phyloP scores from a whole-genome alignment of 2,329 filamentous ascomycete genomes.

The Venturia pyrina region DNA sequence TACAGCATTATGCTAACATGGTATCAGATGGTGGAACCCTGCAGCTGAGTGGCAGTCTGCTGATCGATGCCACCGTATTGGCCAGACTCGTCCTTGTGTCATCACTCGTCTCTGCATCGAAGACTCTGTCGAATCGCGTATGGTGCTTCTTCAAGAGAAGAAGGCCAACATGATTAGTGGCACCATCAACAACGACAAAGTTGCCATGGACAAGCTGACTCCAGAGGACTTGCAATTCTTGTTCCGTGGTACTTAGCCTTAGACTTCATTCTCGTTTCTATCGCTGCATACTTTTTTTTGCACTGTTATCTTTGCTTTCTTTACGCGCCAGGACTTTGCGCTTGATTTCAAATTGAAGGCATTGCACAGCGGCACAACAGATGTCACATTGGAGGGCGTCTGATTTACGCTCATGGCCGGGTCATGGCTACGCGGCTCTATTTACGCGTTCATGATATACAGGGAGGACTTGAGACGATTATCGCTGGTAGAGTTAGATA shows the following conservation, averaged over 20 bases:
- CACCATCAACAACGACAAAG: conserved; percentile 87
- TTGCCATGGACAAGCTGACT: conserved; percentile 82
- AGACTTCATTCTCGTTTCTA: not conserved
- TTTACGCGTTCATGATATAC: not conserved
- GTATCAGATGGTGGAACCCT: conserved; percentile 89
- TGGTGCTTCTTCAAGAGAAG: conserved; percentile 95
- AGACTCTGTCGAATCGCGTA: conserved; percentile 90
- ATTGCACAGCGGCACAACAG: not conserved
- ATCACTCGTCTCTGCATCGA: conserved; percentile 94
- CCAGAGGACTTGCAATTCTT: conserved; percentile 93
- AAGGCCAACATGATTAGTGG: conserved; percentile 97
- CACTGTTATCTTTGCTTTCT: not conserved
- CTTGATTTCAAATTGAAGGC: not conserved
- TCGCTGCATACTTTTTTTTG: not conserved
- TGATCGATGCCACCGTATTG: conserved; percentile 78
- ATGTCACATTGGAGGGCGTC: not conserved
- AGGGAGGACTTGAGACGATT: not conserved
- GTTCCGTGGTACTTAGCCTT: conserved; percentile 60
- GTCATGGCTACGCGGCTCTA: not conserved
- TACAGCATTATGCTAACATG: conserved; percentile 20
- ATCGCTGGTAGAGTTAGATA: not conserved
- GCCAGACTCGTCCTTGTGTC: conserved; percentile 84
- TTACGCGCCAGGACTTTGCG: not conserved
- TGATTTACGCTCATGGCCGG: not conserved
- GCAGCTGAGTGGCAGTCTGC: conserved; percentile 99